Evolutionary conservation across 2,329 filamentous ascomycete species (phyloP).

Genomic region (Parastagonospora avenae): DNA sequence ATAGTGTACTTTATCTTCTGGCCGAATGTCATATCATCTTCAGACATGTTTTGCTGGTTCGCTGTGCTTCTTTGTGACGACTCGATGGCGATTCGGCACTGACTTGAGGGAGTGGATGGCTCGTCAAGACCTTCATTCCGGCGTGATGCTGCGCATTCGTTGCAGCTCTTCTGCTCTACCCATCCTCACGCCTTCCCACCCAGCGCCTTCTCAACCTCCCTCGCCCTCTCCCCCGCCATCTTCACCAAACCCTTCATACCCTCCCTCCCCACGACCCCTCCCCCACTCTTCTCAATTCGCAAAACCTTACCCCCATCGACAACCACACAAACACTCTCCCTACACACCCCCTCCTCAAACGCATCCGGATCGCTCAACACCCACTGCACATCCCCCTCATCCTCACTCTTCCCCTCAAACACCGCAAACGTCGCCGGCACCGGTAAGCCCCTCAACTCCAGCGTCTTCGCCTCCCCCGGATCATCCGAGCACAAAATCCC

Average conservation of each 20-base stretch:
- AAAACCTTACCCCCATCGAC: slow-evolving; percentile 74
- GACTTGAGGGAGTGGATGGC: too few relatives aligned
- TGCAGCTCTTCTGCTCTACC: too few relatives aligned
- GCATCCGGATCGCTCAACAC: slow-evolving; percentile 86
- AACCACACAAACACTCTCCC: slow-evolving; percentile 81
- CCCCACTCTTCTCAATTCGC: slow-evolving; percentile 83
- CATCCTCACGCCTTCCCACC: slow-evolving; percentile 9
- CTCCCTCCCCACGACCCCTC: slow-evolving; percentile 68
- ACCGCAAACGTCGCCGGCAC: slow-evolving; percentile 79
- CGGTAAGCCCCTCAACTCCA: slow-evolving; percentile 70
- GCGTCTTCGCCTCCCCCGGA: slow-evolving; percentile 57
- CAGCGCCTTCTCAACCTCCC: slow-evolving; percentile 54
- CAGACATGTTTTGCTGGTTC: not conserved
- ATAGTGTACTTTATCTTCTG: not conserved
- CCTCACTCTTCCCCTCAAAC: slow-evolving; percentile 59
- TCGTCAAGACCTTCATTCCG: too few relatives aligned
- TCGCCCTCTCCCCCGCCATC: slow-evolving; percentile 68
- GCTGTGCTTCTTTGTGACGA: not conserved
- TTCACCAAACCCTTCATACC: slow-evolving; percentile 65
- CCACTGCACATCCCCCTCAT: slow-evolving; percentile 61
- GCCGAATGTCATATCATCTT: not conserved
- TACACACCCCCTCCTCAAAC: slow-evolving; percentile 84
- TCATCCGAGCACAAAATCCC: slow-evolving; percentile 74
- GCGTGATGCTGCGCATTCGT: too few relatives aligned
- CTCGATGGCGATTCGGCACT: not conserved